Evolutionary conservation across 192 early-diverging fungal genomes (phyloP).

Genomic region (Backusella circina): DNA sequence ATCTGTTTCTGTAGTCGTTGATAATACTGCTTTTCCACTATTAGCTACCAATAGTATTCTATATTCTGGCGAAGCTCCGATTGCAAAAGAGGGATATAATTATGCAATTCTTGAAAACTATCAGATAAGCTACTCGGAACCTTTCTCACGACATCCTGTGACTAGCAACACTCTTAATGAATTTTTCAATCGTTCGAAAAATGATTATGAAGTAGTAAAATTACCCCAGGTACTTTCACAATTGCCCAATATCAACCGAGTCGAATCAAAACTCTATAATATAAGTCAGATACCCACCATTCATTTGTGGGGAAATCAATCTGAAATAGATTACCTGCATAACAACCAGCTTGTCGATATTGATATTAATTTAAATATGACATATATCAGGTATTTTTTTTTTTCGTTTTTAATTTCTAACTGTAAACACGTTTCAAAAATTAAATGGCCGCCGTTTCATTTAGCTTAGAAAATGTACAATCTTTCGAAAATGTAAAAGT

Average conservation of each 20-base stretch:
- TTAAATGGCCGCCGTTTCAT: background rate
- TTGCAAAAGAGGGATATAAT: background rate
- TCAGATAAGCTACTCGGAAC: background rate
- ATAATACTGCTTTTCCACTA: background rate
- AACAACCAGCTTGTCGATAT: background rate
- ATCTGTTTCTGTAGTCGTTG: background rate
- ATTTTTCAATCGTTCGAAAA: background rate
- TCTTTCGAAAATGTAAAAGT: background rate
- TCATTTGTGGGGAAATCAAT: background rate
- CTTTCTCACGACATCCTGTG: background rate
- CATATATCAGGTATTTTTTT: conserved; percentile 7
- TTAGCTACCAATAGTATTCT: background rate
- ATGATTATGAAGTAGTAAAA: background rate
- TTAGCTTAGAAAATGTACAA: background rate
- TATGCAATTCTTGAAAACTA: background rate
- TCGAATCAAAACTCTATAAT: background rate
- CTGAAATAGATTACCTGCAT: background rate
- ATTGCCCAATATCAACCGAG: background rate
- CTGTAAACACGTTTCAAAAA: background rate
- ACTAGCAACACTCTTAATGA: background rate
- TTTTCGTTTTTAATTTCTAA: background rate
- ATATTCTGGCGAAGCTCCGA: background rate
- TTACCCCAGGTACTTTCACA: background rate
- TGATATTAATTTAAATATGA: background rate
- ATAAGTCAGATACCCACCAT: conserved; percentile 4